phyloP scores from a whole-genome alignment of 495 filamentous ascomycete genomes.

The Tuber borchii region DNA sequence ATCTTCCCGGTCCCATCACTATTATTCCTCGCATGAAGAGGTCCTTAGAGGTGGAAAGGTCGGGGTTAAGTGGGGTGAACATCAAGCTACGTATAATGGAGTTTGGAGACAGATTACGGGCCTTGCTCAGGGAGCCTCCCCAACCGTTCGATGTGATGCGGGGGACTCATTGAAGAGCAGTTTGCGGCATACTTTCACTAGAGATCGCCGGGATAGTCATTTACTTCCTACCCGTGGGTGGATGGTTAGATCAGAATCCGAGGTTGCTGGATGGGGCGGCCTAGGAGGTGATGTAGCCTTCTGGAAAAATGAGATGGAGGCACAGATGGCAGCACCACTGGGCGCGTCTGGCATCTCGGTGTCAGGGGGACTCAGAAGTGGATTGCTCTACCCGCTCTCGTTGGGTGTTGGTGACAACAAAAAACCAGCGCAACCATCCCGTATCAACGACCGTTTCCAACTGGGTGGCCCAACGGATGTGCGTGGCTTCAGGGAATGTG shows the following conservation, averaged over 20 bases:
- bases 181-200: conserved; percentile 70
- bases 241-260: conserved; percentile 65
- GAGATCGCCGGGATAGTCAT: conserved; percentile 71
- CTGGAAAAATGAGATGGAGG: conserved; percentile 76
- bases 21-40: conserved; percentile 90
- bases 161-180: conserved; percentile 88
- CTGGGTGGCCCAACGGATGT: conserved; percentile 93
- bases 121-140: conserved; percentile 64
- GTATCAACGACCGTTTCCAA: conserved; percentile 88
- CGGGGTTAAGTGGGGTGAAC: conserved; percentile 61
- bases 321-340: conserved; percentile 65
- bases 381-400: conserved; percentile 55
- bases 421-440: conserved; percentile 54
- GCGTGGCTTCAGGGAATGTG: conserved; percentile 81
- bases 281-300: conserved; percentile 86
- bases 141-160: conserved; percentile 72
- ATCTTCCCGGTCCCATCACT: conserved; percentile 68
- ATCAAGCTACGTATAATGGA: conserved; percentile 71
- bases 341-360: conserved; percentile 59
- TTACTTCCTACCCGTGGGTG: conserved; percentile 76
- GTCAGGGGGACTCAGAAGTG: conserved; percentile 62
- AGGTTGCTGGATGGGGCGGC: conserved; percentile 79
- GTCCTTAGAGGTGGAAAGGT: conserved; percentile 70
- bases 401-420: conserved; percentile 51
- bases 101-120: conserved; percentile 84